Evolutionary conservation across 2,329 filamentous ascomycete genomes (phyloP).

Genomic region (Triangularia verruculosa): DNA sequence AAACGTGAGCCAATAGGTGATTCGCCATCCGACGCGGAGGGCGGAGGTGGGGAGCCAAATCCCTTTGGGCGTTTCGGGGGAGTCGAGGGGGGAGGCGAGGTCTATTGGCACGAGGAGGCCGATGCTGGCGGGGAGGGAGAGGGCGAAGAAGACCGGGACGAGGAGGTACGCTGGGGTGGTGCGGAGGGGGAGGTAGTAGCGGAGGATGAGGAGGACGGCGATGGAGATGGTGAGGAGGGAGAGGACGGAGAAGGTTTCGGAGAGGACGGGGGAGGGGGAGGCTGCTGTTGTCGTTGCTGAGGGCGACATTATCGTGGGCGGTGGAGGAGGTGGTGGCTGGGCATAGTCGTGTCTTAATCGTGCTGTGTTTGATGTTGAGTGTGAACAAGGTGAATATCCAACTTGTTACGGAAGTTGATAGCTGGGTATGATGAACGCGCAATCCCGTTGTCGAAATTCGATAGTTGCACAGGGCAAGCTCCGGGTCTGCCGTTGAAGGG

Average conservation of each 20-base stretch:
- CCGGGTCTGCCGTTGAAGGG: not conserved
- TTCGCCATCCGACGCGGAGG: slow-evolving; percentile 85
- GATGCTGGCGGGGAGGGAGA: slow-evolving; percentile 87
- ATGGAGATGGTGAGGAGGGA: slow-evolving; percentile 72
- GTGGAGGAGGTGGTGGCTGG: not conserved
- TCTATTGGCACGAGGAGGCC: slow-evolving; percentile 93
- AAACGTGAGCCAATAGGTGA: slow-evolving; percentile 97
- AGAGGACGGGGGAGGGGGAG: slow-evolving; percentile 63
- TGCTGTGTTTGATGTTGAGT: not conserved
- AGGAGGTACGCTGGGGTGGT: slow-evolving; percentile 86
- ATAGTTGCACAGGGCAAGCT: not conserved
- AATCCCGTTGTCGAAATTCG: slow-evolving; percentile 2
- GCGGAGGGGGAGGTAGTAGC: slow-evolving; percentile 86
- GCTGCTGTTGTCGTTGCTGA: slow-evolving; percentile 5
- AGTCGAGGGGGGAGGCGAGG: slow-evolving; percentile 77
- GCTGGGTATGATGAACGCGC: not conserved
- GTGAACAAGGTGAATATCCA: too few species aligned
- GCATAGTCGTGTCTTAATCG: not conserved
- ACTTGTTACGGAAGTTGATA: not conserved
- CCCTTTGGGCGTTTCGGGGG: slow-evolving; percentile 64
- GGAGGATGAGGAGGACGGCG: slow-evolving; percentile 77
- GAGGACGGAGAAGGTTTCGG: slow-evolving; percentile 71
- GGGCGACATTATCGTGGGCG: slow-evolving; percentile 20
- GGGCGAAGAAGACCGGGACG: slow-evolving; percentile 91
- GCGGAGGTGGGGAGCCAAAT: slow-evolving; percentile 82